Conservation (phyloP, 805 yeast genomes). For the Zygotorulaspora chibaensis region DNA sequence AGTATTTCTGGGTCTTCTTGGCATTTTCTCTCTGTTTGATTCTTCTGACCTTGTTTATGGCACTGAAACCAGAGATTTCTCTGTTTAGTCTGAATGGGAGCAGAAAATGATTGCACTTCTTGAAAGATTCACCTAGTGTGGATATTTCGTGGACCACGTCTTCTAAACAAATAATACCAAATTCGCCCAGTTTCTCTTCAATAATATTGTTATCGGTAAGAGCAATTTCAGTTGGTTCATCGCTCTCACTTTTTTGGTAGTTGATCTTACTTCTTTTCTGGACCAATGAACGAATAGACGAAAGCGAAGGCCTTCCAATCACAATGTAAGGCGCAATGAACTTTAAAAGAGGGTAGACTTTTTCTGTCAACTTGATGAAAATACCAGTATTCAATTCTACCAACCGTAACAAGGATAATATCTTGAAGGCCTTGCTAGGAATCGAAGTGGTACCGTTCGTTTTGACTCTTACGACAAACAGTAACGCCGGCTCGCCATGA, state of each 20-base stretch:
- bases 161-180: constrained; percentile 73
- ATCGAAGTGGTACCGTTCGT: constrained; percentile 62
- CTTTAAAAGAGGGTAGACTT: constrained; percentile 60
- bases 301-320: constrained; percentile 68
- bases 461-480: constrained; percentile 63
- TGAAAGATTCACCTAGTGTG: constrained; percentile 60
- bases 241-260: constrained; percentile 32
- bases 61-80: constrained; percentile 72
- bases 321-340: constrained; percentile 69
- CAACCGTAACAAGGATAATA: constrained; percentile 59
- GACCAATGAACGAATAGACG: constrained; percentile 64
- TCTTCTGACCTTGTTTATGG: constrained; percentile 64
- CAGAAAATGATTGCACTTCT: constrained; percentile 55
- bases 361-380: constrained; percentile 57
- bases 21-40: constrained; percentile 51
- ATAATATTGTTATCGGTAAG: constrained; percentile 71
- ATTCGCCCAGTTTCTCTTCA: constrained; percentile 66
- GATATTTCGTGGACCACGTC: constrained; percentile 71
- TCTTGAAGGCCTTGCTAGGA: constrained; percentile 58
- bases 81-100: constrained; percentile 65
- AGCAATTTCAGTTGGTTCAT: constrained; percentile 41
- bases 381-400: constrained; percentile 62
- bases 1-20: constrained; percentile 37
- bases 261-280: constrained; percentile 70
- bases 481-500: constrained; percentile 46